Evolutionary conservation across 257 asterid genomes (phyloP), one percentile per base, ranked within the genome.

Genomic region (Plectranthus barbatus): DNA sequence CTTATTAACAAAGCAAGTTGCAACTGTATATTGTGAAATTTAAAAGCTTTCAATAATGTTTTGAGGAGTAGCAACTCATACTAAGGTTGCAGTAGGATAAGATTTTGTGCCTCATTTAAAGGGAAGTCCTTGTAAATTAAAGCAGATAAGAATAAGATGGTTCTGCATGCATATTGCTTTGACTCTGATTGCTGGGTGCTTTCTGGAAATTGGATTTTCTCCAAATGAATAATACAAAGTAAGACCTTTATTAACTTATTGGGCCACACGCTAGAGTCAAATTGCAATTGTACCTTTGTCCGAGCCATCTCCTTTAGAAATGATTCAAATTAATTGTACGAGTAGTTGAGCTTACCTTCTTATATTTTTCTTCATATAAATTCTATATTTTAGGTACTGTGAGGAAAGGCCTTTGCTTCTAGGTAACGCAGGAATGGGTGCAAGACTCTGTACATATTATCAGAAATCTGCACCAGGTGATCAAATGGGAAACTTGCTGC

Each of bases 331-430:
- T 50, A 64, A 24, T 59, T 64, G n/a, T 51, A 10, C 19, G 21
- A 15, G 21, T 55, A 8, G 29, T 26, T 64, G 72, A 59, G 60
- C 37, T 56, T 70, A 37, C 52, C 23, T 26, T 17, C 68, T 76
- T 52, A 60, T 55, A 21, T 29, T 54, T 72, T 72, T 62, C 51
- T 42, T 75, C 44, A 49, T 73, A 45, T 36, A 47, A 67, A 55
- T 72, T 52, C 13, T 74, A 33, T 54, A 69, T 56, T 73, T 60
- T 72, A 93, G 99, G 81, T 93, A 93, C 80, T 93, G 94, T 59
- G 99, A 93, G 78, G 97, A 93, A 78, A 85, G 97, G 60, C 99
- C 99, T 79, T 74, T 93, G 78, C 97, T 93, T 69, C 83, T 93
- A 11, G 88, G 97, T 64, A 90, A 93, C 78, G 78, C 81, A 51